These are phyloP conservation scores for Blastocystis sp. DNA, from an alignment of 352 stramenopile genomes.

Conservation along the genomic window DNA sequence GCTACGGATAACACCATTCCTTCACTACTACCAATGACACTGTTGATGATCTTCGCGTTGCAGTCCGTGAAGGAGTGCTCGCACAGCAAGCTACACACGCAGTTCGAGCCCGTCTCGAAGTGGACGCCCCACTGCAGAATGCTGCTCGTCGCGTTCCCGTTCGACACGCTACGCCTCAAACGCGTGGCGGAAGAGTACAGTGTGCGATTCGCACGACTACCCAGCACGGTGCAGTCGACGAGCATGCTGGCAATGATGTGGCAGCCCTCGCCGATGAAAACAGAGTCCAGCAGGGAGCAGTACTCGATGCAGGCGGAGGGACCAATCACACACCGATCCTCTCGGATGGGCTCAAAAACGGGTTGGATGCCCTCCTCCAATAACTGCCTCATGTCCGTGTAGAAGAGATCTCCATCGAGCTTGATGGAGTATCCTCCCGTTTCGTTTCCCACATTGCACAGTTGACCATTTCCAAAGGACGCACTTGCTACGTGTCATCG, in stretches of 20 bases:
- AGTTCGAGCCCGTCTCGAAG: conserved; percentile 77
- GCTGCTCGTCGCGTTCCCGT: conserved; percentile 69
- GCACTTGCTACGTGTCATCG: conserved; percentile 1
- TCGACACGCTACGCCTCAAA: conserved; percentile 69
- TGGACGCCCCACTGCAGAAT: conserved; percentile 71
- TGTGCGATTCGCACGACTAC: conserved; percentile 74
- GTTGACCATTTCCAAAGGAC: conserved; percentile 75
- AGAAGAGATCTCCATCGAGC: conserved; percentile 77
- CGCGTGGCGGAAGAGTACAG: conserved; percentile 73
- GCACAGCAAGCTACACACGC: conserved; percentile 78
- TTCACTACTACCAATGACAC: conserved; percentile 73
- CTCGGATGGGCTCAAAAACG: background rate
- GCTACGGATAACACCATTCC: conserved; percentile 68
- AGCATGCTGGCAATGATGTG: conserved; percentile 77
- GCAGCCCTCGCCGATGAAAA: conserved; percentile 71
- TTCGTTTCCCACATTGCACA: conserved; percentile 80
- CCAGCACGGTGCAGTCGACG: conserved; percentile 77
- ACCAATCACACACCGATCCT: conserved; percentile 74
- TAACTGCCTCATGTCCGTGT: conserved; percentile 33
- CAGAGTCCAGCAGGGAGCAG: conserved; percentile 75
- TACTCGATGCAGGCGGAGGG: conserved; percentile 74
- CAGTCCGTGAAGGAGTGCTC: conserved; percentile 79
- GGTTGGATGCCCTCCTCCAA: background rate
- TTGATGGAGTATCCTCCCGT: conserved; percentile 78
- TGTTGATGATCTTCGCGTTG: conserved; percentile 81